Evolutionary conservation across 345 rosid genomes (phyloP), one percentile per base, ranked within the genome.

Genomic region (Euphorbia peplus): DNA sequence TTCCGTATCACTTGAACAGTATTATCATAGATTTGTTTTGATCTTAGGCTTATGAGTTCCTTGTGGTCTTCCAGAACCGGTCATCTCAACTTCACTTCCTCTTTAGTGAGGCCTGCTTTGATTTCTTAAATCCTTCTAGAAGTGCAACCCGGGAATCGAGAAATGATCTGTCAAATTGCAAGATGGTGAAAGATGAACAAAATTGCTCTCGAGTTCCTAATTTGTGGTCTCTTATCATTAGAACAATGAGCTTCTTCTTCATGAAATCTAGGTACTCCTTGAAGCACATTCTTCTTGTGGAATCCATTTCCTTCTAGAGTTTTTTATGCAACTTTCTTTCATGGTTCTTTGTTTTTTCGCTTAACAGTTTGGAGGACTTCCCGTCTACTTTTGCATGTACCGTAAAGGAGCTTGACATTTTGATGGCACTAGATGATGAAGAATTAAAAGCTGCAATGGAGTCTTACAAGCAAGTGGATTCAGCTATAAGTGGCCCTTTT

Each of bases 211-310:
- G 64, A 55, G 85, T 67, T 39, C 55, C 53, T 47, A 70, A 79
- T 64, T 71, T 88, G 37, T 95, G 99, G 96, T 61, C 85, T 53
- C 83, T 88, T 64, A 56, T 89, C 41, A 86, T 95, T 67, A 80
- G 91, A 73, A 80, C 82, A 57, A 70, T 74, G 35, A 86, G 98
- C 81, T 88, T 82, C 78, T 86, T 91, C 72, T 87, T 86, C 87
- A 62, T 88, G 39, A 71, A 83, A 74, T 80, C 87, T 74, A 89
- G 95, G 97, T 91, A 76, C 28, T 51, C 30, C 35, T 75, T 64
- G 32, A 37, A 48, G 29, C 21, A 5, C 14, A 5, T 29, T 48
- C 16, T 56, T 46, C 11, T 67, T 60, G 42, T 39, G 11, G 1
- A 39, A 39, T 39, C 42, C 29, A 15, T 16, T 28, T 46, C 25